A percentile compares a stretch with the other conserved stretches of the same genome.
These are phyloP conservation scores for Candida mattraensis DNA, from an alignment of 805 yeast genomes.

Conservation along the genomic window DNA sequence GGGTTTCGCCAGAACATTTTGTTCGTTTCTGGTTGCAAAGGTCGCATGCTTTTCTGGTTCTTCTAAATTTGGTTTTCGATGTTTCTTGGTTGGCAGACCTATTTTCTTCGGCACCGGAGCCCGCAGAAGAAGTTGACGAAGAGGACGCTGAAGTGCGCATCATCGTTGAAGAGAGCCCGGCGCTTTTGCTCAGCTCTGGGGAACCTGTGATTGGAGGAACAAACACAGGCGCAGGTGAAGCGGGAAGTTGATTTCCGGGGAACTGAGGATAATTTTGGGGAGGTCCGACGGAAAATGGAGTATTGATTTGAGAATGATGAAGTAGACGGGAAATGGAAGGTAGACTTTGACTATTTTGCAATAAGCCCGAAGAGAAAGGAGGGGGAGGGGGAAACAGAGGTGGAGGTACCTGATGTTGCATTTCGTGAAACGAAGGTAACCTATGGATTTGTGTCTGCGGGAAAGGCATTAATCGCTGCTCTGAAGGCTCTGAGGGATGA, in stretches of 20 bases:
- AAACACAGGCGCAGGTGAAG: neutral
- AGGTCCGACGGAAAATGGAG: slow-evolving; percentile 1
- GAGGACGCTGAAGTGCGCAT: slow-evolving; percentile 1
- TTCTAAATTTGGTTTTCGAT: slow-evolving; percentile 14
- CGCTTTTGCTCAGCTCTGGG: too few relatives aligned
- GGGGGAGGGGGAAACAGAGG: neutral
- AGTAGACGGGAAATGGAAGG: slow-evolving; percentile 11
- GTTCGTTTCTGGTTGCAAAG: slow-evolving; percentile 46
- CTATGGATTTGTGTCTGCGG: slow-evolving; percentile 1
- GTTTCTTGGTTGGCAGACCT: neutral
- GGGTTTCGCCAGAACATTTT: slow-evolving; percentile 47
- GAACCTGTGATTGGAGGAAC: too few relatives aligned
- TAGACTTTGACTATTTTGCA: slow-evolving; percentile 1
- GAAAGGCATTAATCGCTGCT: neutral
- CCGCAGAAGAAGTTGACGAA: slow-evolving; percentile 2
- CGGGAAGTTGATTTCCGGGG: slow-evolving; percentile 4
- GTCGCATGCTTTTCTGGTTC: slow-evolving; percentile 45
- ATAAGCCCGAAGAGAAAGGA: too few relatives aligned
- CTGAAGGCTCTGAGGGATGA: slow-evolving; percentile 1
- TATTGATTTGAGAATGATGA: slow-evolving; percentile 4
- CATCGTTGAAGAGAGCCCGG: too few relatives aligned
- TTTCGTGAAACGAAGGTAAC: slow-evolving; percentile 10
- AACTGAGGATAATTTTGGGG: slow-evolving; percentile 4
- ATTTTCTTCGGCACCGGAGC: slow-evolving; percentile 5
- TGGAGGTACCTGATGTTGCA: slow-evolving; percentile 9